phyloP scores from a whole-genome alignment of 2,329 filamentous ascomycete species.

The Diplodia seriata region DNA sequence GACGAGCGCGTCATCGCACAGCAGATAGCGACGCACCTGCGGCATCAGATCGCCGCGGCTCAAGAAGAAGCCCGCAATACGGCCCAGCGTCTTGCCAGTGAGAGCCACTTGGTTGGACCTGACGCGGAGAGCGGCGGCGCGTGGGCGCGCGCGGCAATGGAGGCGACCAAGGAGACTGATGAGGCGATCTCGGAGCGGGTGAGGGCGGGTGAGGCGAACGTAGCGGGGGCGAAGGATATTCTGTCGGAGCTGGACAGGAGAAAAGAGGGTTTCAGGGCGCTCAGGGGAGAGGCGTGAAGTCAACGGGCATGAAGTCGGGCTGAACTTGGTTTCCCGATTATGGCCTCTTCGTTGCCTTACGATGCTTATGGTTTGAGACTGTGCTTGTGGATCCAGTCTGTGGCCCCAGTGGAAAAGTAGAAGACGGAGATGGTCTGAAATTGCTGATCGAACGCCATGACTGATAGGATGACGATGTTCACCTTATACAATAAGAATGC shows the following conservation, averaged over 20 bases:
- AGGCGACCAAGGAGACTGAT: conserved; percentile 10
- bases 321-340: neutral
- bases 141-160: conserved; percentile 34
- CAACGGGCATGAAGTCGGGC: neutral
- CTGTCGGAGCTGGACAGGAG: conserved; percentile 24
- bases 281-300: conserved; percentile 17
- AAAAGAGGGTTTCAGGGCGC: conserved; percentile 3
- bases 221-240: conserved; percentile 27
- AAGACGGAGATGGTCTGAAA: neutral
- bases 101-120: conserved; percentile 49
- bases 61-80: conserved; percentile 42
- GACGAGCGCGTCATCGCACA: conserved; percentile 45
- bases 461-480: neutral
- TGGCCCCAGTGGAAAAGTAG: neutral
- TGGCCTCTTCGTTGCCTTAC: neutral
- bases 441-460: neutral
- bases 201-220: neutral
- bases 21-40: conserved; percentile 43
- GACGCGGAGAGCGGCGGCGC: conserved; percentile 33
- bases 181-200: conserved; percentile 12
- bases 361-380: neutral
- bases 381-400: neutral
- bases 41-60: conserved; percentile 42
- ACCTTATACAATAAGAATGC: neutral
- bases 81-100: conserved; percentile 45